These are phyloP conservation scores for Aspergillus costaricaensis DNA, from an alignment of 2,329 filamentous ascomycete genomes.

Conservation along the genomic window DNA sequence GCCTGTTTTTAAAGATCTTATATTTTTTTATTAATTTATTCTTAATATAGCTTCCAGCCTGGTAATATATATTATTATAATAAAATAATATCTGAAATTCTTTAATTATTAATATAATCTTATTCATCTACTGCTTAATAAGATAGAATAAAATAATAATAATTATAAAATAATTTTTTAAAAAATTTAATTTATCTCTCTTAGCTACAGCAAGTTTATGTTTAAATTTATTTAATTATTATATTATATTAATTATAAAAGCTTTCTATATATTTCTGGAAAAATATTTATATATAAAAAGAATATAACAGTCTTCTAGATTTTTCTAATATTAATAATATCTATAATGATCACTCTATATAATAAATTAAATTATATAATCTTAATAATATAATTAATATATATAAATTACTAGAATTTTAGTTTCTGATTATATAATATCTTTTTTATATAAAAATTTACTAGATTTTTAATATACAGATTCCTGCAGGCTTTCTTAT, in stretches of 20 bases:
- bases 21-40: neutral
- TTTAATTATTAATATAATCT: neutral
- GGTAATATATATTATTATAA: neutral
- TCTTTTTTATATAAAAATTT: no score
- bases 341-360: neutral
- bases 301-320: neutral
- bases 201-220: neutral
- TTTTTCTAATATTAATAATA: neutral
- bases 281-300: neutral
- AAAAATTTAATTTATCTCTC: neutral
- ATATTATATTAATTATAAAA: neutral
- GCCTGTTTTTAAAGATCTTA: neutral
- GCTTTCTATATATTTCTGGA: neutral
- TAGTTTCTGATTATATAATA: no score
- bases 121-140: neutral
- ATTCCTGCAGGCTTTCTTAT: no score
- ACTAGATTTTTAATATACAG: no score
- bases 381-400: no score
- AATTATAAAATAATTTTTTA: neutral
- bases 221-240: neutral
- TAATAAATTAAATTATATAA: neutral
- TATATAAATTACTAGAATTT: no score
- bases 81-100: neutral
- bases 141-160: neutral
- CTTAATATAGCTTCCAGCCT: neutral